A percentile compares a stretch with the other conserved stretches of the same genome.
Evolutionary conservation across 805 yeast genomes (phyloP).

Genomic region (Saccharomycopsis javanensis): DNA sequence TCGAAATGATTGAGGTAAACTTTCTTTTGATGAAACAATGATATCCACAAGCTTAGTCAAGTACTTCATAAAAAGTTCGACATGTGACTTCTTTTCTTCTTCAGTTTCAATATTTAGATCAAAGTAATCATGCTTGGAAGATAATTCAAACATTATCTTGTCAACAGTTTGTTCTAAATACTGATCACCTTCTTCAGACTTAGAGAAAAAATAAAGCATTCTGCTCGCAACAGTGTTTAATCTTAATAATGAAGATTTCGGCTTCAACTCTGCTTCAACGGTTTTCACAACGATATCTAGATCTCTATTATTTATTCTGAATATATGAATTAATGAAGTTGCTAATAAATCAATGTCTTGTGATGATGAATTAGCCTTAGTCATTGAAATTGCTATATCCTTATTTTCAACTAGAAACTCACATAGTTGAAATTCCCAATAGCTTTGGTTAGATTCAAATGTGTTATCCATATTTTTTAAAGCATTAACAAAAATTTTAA

Average conservation of each 20-base stretch:
- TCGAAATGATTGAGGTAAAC: slow-evolving; percentile 63
- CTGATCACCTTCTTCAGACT: slow-evolving; percentile 39
- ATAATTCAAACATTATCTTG: slow-evolving; percentile 49
- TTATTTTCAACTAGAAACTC: slow-evolving; percentile 25
- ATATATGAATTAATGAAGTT: slow-evolving; percentile 6
- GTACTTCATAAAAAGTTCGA: slow-evolving; percentile 45
- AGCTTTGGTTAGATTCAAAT: slow-evolving; percentile 18
- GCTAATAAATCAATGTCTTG: slow-evolving; percentile 11
- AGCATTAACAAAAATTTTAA: slow-evolving; percentile 69
- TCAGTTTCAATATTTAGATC: slow-evolving; percentile 31
- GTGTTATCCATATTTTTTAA: slow-evolving; percentile 26
- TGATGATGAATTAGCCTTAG: slow-evolving; percentile 4
- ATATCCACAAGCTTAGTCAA: slow-evolving; percentile 45
- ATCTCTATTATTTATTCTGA: neutral
- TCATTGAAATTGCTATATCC: slow-evolving; percentile 36
- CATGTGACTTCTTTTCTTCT: slow-evolving; percentile 16
- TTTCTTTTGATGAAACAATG: slow-evolving; percentile 39
- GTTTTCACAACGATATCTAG: slow-evolving; percentile 4
- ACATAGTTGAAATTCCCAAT: slow-evolving; percentile 20
- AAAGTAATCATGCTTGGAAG: slow-evolving; percentile 42
- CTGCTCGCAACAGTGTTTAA: slow-evolving; percentile 78
- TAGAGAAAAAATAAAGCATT: slow-evolving; percentile 60
- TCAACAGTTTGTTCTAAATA: slow-evolving; percentile 45
- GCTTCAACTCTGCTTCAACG: slow-evolving; percentile 19
- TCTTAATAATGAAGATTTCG: slow-evolving; percentile 43